Percentiles rank a stretch among this genome's conserved stretches.
Conservation (phyloP, 768 basidiomycete species). For the Clavaria fumosa region DNA sequence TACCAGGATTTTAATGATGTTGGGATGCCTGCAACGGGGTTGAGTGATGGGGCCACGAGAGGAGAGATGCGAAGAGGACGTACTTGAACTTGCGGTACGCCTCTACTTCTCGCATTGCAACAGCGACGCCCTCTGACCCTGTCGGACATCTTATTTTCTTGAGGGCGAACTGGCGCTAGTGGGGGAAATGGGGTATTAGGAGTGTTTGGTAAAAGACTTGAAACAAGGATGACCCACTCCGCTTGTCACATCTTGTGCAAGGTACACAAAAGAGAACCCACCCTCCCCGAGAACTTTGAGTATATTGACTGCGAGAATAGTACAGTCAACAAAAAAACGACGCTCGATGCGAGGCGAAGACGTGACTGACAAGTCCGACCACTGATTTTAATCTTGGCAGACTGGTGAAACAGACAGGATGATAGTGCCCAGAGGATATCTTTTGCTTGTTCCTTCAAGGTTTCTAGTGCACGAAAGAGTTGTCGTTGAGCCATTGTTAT, state of each 20-base stretch:
- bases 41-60: background rate
- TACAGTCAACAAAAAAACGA: too few species aligned
- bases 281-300: slow-evolving; percentile 91
- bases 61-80: slow-evolving; percentile 16
- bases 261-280: slow-evolving; percentile 85
- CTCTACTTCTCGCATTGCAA: slow-evolving; percentile 80
- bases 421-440: slow-evolving; percentile 74
- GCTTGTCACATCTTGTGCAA: slow-evolving; percentile 74
- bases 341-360: too few species aligned
- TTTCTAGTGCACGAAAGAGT: slow-evolving; percentile 1
- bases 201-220: background rate
- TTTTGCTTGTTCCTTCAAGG: slow-evolving; percentile 43
- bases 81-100: slow-evolving; percentile 91
- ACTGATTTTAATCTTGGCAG: slow-evolving; percentile 87
- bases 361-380: slow-evolving; percentile 71
- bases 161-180: slow-evolving; percentile 78
- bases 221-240: slow-evolving; percentile 35
- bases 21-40: slow-evolving; percentile 54
- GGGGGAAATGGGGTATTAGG: slow-evolving; percentile 5
- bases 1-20: slow-evolving; percentile 90
- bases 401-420: slow-evolving; percentile 65
- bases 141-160: slow-evolving; percentile 95
- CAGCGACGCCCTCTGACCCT: slow-evolving; percentile 75
- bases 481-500: slow-evolving; percentile 1
- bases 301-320: slow-evolving; percentile 65